phyloP scores from a whole-genome alignment of 2,329 filamentous ascomycete species.

The Fusarium tanahbumbuense region DNA sequence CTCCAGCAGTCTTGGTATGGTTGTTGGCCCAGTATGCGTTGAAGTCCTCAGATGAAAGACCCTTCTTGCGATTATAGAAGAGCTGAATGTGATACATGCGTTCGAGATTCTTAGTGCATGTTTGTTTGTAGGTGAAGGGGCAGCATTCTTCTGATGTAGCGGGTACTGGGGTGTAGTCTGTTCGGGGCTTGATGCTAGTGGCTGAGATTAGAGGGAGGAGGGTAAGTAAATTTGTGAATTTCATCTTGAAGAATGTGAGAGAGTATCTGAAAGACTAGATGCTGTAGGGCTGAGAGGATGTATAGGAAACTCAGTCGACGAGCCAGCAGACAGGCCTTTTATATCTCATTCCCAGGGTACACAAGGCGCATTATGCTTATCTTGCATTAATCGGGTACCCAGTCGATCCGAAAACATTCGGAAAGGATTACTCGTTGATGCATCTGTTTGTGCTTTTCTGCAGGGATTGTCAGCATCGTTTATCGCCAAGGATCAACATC shows the following conservation, averaged over 20 bases:
- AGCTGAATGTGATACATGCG: conserved; percentile 9
- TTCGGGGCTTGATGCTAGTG: neutral
- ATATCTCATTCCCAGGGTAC: neutral
- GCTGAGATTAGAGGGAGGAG: neutral
- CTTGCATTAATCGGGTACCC: neutral
- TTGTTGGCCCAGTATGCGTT: conserved; percentile 17
- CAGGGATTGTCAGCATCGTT: neutral
- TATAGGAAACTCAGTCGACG: rapidly evolving
- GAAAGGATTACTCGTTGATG: neutral
- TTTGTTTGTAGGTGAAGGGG: conserved; percentile 7
- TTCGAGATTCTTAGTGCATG: conserved; percentile 16
- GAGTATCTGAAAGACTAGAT: rapidly evolving
- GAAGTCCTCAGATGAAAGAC: neutral
- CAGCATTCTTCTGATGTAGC: neutral
- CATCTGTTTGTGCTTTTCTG: rapidly evolving
- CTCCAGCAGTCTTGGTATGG: conserved; percentile 11
- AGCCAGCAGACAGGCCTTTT: rapidly evolving
- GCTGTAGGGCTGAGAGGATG: rapidly evolving
- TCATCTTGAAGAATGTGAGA: neutral
- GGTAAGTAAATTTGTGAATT: rapidly evolving
- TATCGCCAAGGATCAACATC: neutral
- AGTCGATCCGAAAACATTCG: no score
- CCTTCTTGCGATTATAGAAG: conserved; percentile 9
- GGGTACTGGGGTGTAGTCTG: neutral
- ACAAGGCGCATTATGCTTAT: neutral